phyloP scores from a whole-genome alignment of 225 moss, liverwort and hornwort species.

The Marchantia paleacea region DNA sequence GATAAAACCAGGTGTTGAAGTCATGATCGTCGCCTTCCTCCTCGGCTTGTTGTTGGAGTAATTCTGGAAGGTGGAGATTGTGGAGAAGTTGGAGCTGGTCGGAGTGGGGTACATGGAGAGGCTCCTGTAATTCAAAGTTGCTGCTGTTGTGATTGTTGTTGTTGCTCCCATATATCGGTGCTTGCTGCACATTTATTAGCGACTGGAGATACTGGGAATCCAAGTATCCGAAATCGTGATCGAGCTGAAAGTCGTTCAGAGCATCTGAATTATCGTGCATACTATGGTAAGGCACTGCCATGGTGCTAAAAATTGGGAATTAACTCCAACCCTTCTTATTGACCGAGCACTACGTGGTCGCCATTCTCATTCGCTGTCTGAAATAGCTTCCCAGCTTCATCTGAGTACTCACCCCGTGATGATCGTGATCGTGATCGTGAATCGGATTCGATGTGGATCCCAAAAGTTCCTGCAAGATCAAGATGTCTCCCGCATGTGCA shows the following conservation, averaged over 20 bases:
- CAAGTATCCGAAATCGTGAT: background rate
- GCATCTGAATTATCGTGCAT: background rate
- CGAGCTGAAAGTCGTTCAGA: background rate
- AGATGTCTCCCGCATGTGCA: background rate
- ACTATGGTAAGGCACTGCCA: conserved; percentile 4
- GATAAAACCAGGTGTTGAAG: background rate
- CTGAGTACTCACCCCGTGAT: no score
- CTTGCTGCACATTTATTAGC: background rate
- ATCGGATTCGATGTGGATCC: no score
- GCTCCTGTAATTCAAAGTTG: background rate
- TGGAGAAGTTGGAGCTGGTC: background rate
- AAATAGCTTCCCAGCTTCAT: no score
- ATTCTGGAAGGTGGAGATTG: background rate
- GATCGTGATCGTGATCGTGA: no score
- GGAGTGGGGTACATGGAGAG: background rate
- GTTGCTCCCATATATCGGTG: background rate
- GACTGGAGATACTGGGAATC: conserved; percentile 2
- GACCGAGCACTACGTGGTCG: background rate
- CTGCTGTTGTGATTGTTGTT: no score
- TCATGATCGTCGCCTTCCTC: background rate
- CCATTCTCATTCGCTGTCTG: background rate
- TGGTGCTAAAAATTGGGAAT: background rate
- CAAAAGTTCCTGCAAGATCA: no score
- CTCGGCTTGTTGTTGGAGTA: background rate
- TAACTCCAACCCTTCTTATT: background rate